phyloP scores from a whole-genome alignment of 2,329 filamentous ascomycete genomes.

The Fusarium redolens region DNA sequence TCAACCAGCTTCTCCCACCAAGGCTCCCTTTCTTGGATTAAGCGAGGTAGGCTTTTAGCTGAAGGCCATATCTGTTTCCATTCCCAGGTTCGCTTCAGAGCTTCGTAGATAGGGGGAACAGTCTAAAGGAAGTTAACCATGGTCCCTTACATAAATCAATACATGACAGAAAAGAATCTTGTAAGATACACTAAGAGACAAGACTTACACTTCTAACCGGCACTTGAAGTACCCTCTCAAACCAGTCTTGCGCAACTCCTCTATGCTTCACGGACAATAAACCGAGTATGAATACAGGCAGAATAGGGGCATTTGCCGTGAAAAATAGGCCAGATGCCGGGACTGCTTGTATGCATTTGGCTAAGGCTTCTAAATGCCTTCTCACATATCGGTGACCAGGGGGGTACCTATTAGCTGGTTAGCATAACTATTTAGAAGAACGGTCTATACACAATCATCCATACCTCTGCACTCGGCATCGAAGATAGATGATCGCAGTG shows the following conservation, averaged over 20 bases:
- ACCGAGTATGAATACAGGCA: constrained; percentile 2
- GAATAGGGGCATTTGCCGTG: constrained; percentile 2
- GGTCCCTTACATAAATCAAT: background rate
- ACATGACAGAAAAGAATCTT: background rate
- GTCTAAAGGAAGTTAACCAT: background rate
- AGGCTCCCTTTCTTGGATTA: constrained; percentile 1
- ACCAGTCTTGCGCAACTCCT: constrained; percentile 2
- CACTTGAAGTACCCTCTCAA: constrained; percentile 1
- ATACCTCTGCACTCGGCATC: constrained; percentile 7
- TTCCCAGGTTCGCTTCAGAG: background rate
- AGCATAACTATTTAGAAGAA: background rate
- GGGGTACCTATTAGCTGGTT: background rate
- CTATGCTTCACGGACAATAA: background rate
- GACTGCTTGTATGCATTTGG: constrained; percentile 4
- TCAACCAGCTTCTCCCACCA: constrained; percentile 6
- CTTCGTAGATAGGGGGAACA: constrained; percentile 2
- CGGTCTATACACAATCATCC: background rate
- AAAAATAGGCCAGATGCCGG: background rate
- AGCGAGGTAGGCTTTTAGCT: background rate
- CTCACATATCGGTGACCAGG: background rate
- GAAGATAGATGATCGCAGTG: constrained; percentile 12
- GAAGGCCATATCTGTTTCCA: constrained; percentile 2
- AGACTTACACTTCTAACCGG: constrained; percentile 1
- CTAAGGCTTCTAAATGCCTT: background rate
- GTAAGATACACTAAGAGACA: background rate